These are phyloP conservation scores for Xylariaceae sp. DNA, from an alignment of 2,329 filamentous ascomycete species.

Conservation along the genomic window DNA sequence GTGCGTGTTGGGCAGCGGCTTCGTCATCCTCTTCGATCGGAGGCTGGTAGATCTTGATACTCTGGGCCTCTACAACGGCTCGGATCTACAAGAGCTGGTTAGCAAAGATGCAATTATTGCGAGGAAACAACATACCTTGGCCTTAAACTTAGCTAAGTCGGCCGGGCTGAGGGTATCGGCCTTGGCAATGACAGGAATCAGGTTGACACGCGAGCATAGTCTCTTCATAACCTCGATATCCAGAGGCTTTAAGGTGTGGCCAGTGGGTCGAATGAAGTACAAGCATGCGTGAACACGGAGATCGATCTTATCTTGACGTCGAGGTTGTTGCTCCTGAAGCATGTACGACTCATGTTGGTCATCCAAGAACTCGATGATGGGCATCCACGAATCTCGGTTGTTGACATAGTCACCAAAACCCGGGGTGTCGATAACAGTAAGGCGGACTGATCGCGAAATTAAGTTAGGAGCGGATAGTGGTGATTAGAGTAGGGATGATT, in stretches of 20 bases:
- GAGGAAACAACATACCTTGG: conserved; percentile 61
- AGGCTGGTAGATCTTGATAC: conserved; percentile 99
- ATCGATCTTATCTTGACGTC: conserved; percentile 97
- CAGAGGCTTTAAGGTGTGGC: conserved; percentile 95
- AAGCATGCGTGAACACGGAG: conserved; percentile 96
- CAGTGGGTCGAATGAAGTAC: conserved; percentile 98
- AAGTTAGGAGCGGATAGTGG: conserved; percentile 6
- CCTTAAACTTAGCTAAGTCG: conserved; percentile 92
- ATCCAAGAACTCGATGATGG: conserved; percentile 99
- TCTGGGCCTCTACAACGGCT: conserved; percentile 93
- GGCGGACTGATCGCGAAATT: conserved; percentile 62
- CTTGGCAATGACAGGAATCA: conserved; percentile 98
- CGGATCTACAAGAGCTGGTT: conserved; percentile 62
- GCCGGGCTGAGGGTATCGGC: conserved; percentile 93
- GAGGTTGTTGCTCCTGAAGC: conserved; percentile 99
- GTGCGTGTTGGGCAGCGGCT: conserved; percentile 89
- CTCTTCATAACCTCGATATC: conserved; percentile 99
- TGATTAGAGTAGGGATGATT: conserved; percentile 1
- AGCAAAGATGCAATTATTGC: neutral
- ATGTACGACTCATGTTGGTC: conserved; percentile 99
- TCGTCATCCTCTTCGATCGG: conserved; percentile 98
- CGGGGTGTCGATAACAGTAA: conserved; percentile 98
- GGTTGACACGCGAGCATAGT: conserved; percentile 93
- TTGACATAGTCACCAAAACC: conserved; percentile 99
- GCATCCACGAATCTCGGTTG: conserved; percentile 99